Conservation (phyloP, 2,329 filamentous ascomycete species). For the Xylaria digitata region DNA sequence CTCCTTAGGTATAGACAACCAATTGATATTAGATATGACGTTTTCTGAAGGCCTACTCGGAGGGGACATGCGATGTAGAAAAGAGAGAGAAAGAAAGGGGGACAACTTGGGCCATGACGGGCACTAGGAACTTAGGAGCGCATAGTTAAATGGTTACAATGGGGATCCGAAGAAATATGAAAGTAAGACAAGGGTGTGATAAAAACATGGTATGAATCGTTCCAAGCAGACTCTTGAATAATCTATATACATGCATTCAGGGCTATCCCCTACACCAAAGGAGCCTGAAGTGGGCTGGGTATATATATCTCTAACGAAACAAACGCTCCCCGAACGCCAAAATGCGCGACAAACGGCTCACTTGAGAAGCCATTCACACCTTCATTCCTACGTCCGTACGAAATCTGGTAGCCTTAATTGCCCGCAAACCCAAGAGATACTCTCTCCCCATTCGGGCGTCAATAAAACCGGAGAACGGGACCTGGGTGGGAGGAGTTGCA, state of each 20-base stretch:
- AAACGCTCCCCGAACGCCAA: slow-evolving; percentile 18
- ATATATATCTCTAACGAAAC: slow-evolving; percentile 23
- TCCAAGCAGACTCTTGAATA: background rate
- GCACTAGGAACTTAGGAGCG: too few relatives aligned
- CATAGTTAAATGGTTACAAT: too few relatives aligned
- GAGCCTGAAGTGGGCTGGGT: slow-evolving; percentile 22
- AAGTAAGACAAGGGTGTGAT: background rate
- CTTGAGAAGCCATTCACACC: background rate
- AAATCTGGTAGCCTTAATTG: slow-evolving; percentile 39
- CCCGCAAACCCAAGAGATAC: slow-evolving; percentile 45
- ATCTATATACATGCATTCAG: slow-evolving; percentile 9
- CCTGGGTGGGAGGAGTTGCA: slow-evolving; percentile 34
- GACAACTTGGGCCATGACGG: too few relatives aligned
- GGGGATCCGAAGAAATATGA: background rate
- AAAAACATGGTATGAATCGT: background rate
- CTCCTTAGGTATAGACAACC: background rate
- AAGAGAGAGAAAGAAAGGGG: too few relatives aligned
- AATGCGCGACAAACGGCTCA: background rate
- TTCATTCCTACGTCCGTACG: background rate
- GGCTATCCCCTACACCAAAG: background rate
- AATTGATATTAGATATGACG: background rate
- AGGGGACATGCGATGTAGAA: too few relatives aligned
- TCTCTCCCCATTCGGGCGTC: slow-evolving; percentile 44
- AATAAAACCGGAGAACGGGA: slow-evolving; percentile 30
- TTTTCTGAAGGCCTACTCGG: background rate